These are phyloP conservation scores for Neolentinus lepideus DNA, from an alignment of 1,284 basidiomycete genomes.

Conservation along the genomic window DNA sequence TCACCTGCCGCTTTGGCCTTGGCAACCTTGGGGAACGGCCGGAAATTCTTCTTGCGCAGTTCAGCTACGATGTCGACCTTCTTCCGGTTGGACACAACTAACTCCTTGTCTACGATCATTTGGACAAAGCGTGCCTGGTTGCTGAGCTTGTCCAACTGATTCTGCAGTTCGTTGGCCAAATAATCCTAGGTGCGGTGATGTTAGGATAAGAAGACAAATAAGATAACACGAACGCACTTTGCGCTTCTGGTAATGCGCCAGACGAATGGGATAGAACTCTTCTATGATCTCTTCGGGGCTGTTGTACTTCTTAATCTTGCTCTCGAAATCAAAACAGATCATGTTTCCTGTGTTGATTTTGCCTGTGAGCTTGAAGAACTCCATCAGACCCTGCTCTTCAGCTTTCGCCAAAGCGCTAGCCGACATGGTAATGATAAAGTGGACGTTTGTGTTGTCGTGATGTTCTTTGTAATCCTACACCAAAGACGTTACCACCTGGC, in stretches of 20 bases:
- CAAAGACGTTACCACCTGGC: slow-evolving; percentile 5
- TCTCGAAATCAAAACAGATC: slow-evolving; percentile 96
- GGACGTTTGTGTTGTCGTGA: slow-evolving; percentile 89
- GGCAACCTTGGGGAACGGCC: slow-evolving; percentile 77
- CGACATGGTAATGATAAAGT: slow-evolving; percentile 83
- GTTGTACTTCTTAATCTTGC: slow-evolving; percentile 94
- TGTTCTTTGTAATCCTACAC: slow-evolving; percentile 91
- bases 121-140: slow-evolving; percentile 97
- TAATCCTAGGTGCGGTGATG: slow-evolving; percentile 50
- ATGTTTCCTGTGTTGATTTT: slow-evolving; percentile 92
- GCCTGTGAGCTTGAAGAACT: slow-evolving; percentile 86
- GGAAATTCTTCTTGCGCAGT: slow-evolving; percentile 80
- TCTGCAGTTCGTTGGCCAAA: slow-evolving; percentile 82
- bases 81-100: slow-evolving; percentile 92
- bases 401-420: slow-evolving; percentile 83
- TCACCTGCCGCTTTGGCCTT: slow-evolving; percentile 73
- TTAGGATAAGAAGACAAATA: neutral
- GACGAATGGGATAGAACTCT: slow-evolving; percentile 88
- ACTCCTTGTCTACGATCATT: slow-evolving; percentile 89
- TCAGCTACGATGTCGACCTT: slow-evolving; percentile 84
- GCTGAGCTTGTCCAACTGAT: slow-evolving; percentile 77
- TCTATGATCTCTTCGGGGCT: slow-evolving; percentile 89
- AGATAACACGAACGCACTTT: slow-evolving; percentile 53
- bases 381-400: slow-evolving; percentile 82
- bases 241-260: slow-evolving; percentile 91